Evolutionary conservation across 129 eudicot species (phyloP), one percentile per base, ranked within the genome.

Genomic region (Solidago caesia): DNA sequence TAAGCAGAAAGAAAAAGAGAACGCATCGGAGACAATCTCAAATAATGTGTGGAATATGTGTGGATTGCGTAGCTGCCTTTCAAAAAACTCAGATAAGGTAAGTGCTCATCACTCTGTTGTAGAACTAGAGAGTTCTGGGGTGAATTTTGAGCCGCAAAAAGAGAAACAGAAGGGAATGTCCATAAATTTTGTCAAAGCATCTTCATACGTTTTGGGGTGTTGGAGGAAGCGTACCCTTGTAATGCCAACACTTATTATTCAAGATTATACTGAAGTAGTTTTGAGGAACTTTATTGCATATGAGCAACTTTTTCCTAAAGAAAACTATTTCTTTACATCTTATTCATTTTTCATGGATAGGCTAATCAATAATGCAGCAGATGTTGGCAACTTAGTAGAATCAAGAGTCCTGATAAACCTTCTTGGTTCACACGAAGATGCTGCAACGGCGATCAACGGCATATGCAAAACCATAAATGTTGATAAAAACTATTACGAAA

Each of bases 271-370:
- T 3, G 80, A 76, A 33, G 6, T 39, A 6, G 1, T 76, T 10
- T 66, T 66, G 3, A 14, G 51, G 14, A 66, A 66, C 51, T 12
- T 66, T 12, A 66, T 66, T 66, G 53, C 74, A 11, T 76, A 49
- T 6, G 80, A 76, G 58, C 80, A 75, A 29, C 2, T 29, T 1
- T 53, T 67, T 4, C 10, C 25, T 16, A 6, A 7, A 6, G 8
- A 1, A 58, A 10, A 25, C 42, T 13, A 25, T 13, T 67, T 56
- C 71, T 12, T 76, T 8, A 67, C 74, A 58, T 66, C 80, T 2
- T 56, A 64, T 39, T 14, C n/a, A 3, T 14, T 13, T 13, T n/a
- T 4, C n/a, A 52, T 52, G 57, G 7, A 11, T 14, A 52, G 9
- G 13, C 16, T 52, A 52, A 14, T 52, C 16, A 14, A 52, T 11